Evolutionary conservation across 768 basidiomycete genomes (phyloP).

Genomic region (Pleurotus eryngii): DNA sequence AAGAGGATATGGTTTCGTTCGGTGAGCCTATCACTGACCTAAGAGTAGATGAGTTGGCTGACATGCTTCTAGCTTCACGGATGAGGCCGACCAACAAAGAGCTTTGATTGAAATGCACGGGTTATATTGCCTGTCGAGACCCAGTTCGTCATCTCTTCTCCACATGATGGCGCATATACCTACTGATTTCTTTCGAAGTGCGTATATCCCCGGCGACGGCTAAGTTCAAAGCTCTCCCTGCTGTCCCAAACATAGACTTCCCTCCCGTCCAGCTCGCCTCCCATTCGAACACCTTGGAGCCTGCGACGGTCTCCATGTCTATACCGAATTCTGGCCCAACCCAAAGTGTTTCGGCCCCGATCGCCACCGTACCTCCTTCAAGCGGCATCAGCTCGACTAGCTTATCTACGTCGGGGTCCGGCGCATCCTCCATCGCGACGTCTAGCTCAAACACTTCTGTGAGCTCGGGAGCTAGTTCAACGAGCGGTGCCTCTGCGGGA

Average conservation of each 20-base stretch:
- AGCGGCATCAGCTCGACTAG: constrained; percentile 32
- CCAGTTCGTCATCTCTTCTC: constrained; percentile 53
- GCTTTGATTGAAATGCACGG: constrained; percentile 92
- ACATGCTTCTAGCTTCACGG: constrained; percentile 61
- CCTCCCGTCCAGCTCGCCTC: constrained; percentile 45
- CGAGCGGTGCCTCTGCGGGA: constrained; percentile 44
- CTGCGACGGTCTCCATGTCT: constrained; percentile 37
- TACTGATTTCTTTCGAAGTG: constrained; percentile 47
- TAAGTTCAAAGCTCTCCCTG: constrained; percentile 68
- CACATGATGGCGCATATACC: constrained; percentile 26
- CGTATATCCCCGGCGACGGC: constrained; percentile 88
- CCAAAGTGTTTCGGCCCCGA: constrained; percentile 70
- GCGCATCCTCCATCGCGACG: constrained; percentile 42
- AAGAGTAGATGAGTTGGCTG: constrained; percentile 13
- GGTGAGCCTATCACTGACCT: constrained; percentile 40
- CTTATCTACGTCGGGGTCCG: constrained; percentile 41
- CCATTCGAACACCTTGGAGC: constrained; percentile 23
- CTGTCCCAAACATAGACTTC: constrained; percentile 37
- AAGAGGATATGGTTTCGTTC: constrained; percentile 89
- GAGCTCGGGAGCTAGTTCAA: constrained; percentile 50
- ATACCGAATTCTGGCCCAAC: constrained; percentile 41
- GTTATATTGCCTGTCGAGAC: constrained; percentile 82
- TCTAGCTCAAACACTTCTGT: constrained; percentile 51
- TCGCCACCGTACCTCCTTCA: constrained; percentile 42
- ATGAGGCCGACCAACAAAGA: constrained; percentile 85